Evolutionary conservation across 2,329 filamentous ascomycete species (phyloP).

Genomic region (Fusarium chlamydosporum): DNA sequence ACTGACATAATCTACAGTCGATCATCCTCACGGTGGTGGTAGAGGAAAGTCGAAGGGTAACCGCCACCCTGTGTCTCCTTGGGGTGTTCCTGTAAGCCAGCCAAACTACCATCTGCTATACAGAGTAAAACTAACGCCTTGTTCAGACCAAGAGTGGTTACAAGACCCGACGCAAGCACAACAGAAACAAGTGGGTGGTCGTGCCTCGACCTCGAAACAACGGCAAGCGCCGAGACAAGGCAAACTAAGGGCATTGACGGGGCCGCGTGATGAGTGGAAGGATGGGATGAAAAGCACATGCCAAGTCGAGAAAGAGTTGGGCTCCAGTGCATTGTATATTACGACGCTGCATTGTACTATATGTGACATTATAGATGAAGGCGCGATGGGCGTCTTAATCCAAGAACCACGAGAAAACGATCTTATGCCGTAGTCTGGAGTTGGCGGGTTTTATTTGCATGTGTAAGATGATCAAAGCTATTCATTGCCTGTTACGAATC

Average conservation of each 20-base stretch:
- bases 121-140: conserved; percentile 26
- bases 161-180: conserved; percentile 91
- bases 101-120: conserved; percentile 2
- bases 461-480: neutral
- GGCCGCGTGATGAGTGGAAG: conserved; percentile 37
- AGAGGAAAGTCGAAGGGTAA: conserved; percentile 99
- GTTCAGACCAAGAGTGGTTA: conserved; percentile 82
- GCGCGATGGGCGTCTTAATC: conserved; percentile 37
- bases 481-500: neutral
- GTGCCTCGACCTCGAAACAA: conserved; percentile 87
- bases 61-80: conserved; percentile 92
- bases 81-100: conserved; percentile 89
- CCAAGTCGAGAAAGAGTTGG: conserved; percentile 27
- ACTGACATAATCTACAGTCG: conserved; percentile 65
- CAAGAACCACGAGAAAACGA: conserved; percentile 24
- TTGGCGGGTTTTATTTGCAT: neutral
- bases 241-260: conserved; percentile 51
- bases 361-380: conserved; percentile 54
- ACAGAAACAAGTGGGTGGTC: conserved; percentile 93
- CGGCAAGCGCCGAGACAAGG: conserved; percentile 85
- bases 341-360: conserved; percentile 54
- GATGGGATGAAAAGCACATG: conserved; percentile 31
- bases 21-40: conserved; percentile 99
- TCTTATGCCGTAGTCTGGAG: neutral
- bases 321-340: conserved; percentile 51